Evolutionary conservation across 2,329 filamentous ascomycete genomes (phyloP).

Genomic region (Magnaporthiopsis rhizophila): DNA sequence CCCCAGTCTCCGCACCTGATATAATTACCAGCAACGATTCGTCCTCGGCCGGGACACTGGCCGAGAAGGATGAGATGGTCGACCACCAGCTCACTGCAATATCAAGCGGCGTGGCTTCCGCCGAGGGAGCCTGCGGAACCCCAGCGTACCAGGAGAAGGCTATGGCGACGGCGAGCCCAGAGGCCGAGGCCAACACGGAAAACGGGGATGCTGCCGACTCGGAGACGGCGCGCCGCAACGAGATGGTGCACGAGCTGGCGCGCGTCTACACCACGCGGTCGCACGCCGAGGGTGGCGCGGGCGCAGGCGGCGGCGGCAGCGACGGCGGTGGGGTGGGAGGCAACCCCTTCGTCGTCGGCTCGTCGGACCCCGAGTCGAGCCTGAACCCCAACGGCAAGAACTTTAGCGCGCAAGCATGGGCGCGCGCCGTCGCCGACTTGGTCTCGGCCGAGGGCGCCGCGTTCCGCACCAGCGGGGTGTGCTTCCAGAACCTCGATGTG

Average conservation of each 20-base stretch:
- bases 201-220: slow-evolving; percentile 28
- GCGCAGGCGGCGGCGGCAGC: slow-evolving; percentile 19
- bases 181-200: slow-evolving; percentile 21
- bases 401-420: slow-evolving; percentile 51
- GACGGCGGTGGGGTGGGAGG: slow-evolving; percentile 19
- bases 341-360: slow-evolving; percentile 40
- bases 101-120: background rate
- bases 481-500: slow-evolving; percentile 60
- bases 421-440: slow-evolving; percentile 48
- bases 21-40: background rate
- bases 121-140: background rate
- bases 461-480: slow-evolving; percentile 55
- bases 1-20: background rate
- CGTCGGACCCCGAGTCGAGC: slow-evolving; percentile 30
- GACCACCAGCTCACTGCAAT: background rate
- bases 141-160: background rate
- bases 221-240: slow-evolving; percentile 42
- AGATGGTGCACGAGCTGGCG: slow-evolving; percentile 47
- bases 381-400: slow-evolving; percentile 39
- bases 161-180: background rate
- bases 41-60: background rate
- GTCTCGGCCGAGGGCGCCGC: slow-evolving; percentile 42
- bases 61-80: background rate
- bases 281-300: slow-evolving; percentile 15
- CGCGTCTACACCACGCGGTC: slow-evolving; percentile 46